phyloP scores from a whole-genome alignment of 2,329 filamentous ascomycete species.

The Colletotrichum lentis region DNA sequence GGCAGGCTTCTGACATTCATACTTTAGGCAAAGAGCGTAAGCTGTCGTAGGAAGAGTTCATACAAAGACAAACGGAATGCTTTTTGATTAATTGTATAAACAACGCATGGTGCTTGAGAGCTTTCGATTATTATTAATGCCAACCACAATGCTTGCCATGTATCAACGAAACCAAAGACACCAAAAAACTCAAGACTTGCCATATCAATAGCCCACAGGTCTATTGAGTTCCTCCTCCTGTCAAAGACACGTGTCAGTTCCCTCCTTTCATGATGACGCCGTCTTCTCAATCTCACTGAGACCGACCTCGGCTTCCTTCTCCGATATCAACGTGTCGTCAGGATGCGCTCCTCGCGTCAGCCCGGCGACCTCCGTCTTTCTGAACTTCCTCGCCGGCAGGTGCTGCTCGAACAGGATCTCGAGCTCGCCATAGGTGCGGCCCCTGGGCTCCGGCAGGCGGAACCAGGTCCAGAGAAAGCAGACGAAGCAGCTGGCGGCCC shows the following conservation, averaged over 20 bases:
- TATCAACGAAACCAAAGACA: too few species aligned
- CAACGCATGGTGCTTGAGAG: too few species aligned
- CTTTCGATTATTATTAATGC: too few species aligned
- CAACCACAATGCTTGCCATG: too few species aligned
- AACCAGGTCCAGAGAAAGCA: constrained; percentile 61
- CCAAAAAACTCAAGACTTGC: too few species aligned
- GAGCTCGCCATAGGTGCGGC: constrained; percentile 62
- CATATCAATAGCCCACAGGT: too few species aligned
- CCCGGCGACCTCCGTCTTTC: constrained; percentile 6
- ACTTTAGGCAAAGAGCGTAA: too few species aligned
- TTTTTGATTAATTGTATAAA: too few species aligned
- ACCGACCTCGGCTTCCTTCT: constrained; percentile 1
- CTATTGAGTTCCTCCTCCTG: background rate
- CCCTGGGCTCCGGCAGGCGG: constrained; percentile 63
- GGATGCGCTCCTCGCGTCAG: background rate
- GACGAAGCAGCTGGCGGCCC: constrained; percentile 54
- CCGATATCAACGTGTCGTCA: constrained; percentile 12
- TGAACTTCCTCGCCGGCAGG: constrained; percentile 54
- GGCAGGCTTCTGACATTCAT: too few species aligned
- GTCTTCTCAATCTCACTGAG: constrained; percentile 28
- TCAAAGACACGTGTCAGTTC: too few species aligned
- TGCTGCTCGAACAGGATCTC: constrained; percentile 62
- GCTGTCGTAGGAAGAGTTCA: too few species aligned
- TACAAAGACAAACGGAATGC: too few species aligned
- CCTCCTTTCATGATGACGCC: background rate